Evolutionary conservation across 2,329 filamentous ascomycete species (phyloP).

Genomic region (Xylariaceae sp.): DNA sequence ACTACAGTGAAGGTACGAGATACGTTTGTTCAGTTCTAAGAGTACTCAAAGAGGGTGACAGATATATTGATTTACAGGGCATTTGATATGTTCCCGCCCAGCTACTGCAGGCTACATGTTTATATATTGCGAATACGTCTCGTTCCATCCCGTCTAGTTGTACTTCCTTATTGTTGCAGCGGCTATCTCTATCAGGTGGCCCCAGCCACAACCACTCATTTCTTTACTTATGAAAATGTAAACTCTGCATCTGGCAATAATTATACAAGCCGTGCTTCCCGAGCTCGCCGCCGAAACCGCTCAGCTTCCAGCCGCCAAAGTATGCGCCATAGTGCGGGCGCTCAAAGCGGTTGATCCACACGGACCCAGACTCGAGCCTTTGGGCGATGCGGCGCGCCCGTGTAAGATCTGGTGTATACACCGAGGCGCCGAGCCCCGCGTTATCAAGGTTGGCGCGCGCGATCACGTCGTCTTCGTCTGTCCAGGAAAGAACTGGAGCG

Average conservation of each 20-base stretch:
- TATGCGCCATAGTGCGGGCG: slow-evolving; percentile 40
- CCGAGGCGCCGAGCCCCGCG: slow-evolving; percentile 75
- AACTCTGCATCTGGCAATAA: slow-evolving; percentile 41
- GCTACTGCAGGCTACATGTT: no score
- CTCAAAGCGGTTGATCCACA: slow-evolving; percentile 62
- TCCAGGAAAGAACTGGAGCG: slow-evolving; percentile 67
- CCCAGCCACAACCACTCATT: no score
- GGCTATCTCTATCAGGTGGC: no score
- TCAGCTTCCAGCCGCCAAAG: slow-evolving; percentile 43
- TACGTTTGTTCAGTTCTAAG: no score
- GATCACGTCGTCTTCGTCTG: slow-evolving; percentile 64
- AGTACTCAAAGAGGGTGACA: no score
- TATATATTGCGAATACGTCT: no score
- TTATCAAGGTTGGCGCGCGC: slow-evolving; percentile 86
- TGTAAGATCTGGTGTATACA: slow-evolving; percentile 61
- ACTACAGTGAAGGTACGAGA: no score
- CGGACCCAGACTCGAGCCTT: slow-evolving; percentile 60
- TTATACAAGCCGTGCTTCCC: slow-evolving; percentile 43
- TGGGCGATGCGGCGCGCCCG: slow-evolving; percentile 58
- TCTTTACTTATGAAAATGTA: slow-evolving; percentile 42
- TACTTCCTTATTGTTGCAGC: no score
- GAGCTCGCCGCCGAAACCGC: slow-evolving; percentile 43
- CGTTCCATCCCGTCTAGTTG: no score
- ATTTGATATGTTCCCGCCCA: no score
- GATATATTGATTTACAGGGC: no score